Evolutionary conservation across 139 green algal species (phyloP), one percentile per base, ranked within the genome.

Genomic region (Chlorella sp.): DNA sequence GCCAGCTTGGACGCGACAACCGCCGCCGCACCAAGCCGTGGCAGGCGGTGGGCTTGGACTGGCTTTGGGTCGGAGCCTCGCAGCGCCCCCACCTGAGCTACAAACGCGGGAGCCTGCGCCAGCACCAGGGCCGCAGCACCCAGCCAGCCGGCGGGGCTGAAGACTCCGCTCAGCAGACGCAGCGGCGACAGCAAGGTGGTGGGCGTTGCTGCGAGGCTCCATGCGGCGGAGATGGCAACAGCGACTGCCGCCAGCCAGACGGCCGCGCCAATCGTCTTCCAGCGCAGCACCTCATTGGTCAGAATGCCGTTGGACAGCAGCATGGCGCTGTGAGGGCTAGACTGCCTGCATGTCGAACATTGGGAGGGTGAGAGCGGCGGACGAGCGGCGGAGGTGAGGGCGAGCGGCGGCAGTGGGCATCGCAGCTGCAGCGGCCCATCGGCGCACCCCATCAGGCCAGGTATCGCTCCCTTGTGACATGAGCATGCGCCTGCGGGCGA

Each of bases 271-370:
- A 70, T 79, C 21, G 64, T 30, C 36, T 79, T 71, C 83, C 83
- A 87, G 17, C 65, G 51, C 51, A 87, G 67, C 57, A 87, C 83
- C 44, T 81, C 69, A 62, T 76, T 76, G 5, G 51, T 26, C 23
- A 87, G 4, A 0, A 83, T 38, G 38, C 60, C 67, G 41, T 65
- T 75, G 11, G 47, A 23, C 1, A 76, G 16, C 3, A 74, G 47
- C 23, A 67, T 60, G 51, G 51, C 51, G 51, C 51, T 23, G 51
- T 60, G 44, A 51, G 6, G 44, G 44, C 7, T 60, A 15, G 51
- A 15, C 51, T 60, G 51, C 51, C n/a, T n/a, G n/a, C n/a, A n/a
- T n/a, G n/a, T n/a, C n/a, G n/a, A n/a, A n/a, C n/a, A n/a, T n/a
- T n/a, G n/a, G 44, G 44, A 11, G 44, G 11, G 44, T 7, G 44